A percentile compares a stretch with the other conserved stretches of the same genome.
phyloP scores from a whole-genome alignment of 192 early-diverging fungal species.

The Backusella tuberculispora region DNA sequence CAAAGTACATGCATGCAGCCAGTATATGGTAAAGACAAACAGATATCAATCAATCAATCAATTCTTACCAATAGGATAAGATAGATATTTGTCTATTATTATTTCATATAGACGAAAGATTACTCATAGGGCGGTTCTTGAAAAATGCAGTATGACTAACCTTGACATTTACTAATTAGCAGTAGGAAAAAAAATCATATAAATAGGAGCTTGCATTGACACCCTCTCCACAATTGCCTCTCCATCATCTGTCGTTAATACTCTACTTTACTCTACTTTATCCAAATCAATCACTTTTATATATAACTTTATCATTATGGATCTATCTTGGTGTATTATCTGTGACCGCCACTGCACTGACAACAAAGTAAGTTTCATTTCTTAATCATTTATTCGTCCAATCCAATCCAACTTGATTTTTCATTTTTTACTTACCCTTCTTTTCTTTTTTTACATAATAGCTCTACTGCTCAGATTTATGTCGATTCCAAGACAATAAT shows the following conservation, averaged over 20 bases:
- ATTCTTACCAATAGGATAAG: not conserved
- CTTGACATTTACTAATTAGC: not conserved
- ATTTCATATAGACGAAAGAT: not conserved
- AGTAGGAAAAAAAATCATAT: slow-evolving; percentile 6
- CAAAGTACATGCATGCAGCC: not conserved
- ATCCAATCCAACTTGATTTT: not conserved
- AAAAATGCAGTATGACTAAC: slow-evolving; percentile 1
- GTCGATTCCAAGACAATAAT: slow-evolving; percentile 3
- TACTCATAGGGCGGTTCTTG: not conserved
- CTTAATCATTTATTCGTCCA: not conserved
- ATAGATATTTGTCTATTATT: slow-evolving; percentile 16
- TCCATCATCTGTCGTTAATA: not conserved
- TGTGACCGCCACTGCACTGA: slow-evolving; percentile 12
- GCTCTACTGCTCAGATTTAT: slow-evolving; percentile 14
- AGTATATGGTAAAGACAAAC: not conserved
- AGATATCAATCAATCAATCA: not conserved
- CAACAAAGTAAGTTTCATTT: not conserved
- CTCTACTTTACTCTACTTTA: not conserved
- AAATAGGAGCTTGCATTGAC: not conserved
- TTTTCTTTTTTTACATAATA: not conserved
- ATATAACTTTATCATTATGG: not conserved
- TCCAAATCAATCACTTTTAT: not conserved
- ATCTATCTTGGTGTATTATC: slow-evolving; percentile 20
- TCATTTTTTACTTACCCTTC: not conserved
- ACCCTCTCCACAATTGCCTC: not conserved